These are phyloP conservation scores for Leccinum variicolor DNA, from an alignment of 768 basidiomycete genomes.

Conservation along the genomic window DNA sequence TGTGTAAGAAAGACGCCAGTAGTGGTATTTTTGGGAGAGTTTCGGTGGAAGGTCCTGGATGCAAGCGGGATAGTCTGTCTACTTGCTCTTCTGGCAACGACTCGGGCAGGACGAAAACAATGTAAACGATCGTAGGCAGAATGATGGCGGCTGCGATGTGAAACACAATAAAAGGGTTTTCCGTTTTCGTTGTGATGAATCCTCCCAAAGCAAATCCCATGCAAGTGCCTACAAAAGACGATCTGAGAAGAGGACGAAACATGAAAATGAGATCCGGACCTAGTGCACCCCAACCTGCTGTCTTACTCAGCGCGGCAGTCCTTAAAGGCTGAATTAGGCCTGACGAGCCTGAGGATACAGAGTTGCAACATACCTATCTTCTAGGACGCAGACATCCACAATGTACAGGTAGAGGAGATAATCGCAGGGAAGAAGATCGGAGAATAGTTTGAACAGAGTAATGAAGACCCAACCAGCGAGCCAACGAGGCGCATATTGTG, in stretches of 20 bases:
- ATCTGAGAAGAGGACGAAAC: neutral
- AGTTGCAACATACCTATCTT: constrained; percentile 18
- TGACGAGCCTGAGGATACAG: neutral
- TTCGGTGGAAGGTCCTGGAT: neutral
- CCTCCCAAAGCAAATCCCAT: constrained; percentile 30
- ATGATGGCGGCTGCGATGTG: constrained; percentile 15
- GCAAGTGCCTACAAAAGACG: constrained; percentile 16
- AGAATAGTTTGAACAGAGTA: constrained; percentile 13
- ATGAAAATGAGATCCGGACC: constrained; percentile 13
- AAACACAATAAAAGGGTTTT: constrained; percentile 22
- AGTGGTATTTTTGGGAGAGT: neutral
- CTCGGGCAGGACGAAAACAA: constrained; percentile 26
- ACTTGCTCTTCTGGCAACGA: constrained; percentile 27
- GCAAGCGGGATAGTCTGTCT: constrained; percentile 10
- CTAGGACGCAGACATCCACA: constrained; percentile 25
- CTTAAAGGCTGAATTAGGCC: constrained; percentile 16
- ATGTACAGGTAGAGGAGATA: constrained; percentile 28
- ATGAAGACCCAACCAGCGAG: constrained; percentile 12
- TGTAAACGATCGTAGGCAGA: constrained; percentile 18
- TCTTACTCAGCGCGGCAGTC: constrained; percentile 23
- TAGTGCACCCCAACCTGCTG: constrained; percentile 27
- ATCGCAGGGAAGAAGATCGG: constrained; percentile 1
- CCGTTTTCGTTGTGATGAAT: constrained; percentile 24
- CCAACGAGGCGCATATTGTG: constrained; percentile 14
- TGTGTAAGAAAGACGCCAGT: neutral